Base-by-base conservation (phyloP, 2,329 filamentous ascomycete genomes). In the Dryadomyces quercus-mongolicae region DNA sequence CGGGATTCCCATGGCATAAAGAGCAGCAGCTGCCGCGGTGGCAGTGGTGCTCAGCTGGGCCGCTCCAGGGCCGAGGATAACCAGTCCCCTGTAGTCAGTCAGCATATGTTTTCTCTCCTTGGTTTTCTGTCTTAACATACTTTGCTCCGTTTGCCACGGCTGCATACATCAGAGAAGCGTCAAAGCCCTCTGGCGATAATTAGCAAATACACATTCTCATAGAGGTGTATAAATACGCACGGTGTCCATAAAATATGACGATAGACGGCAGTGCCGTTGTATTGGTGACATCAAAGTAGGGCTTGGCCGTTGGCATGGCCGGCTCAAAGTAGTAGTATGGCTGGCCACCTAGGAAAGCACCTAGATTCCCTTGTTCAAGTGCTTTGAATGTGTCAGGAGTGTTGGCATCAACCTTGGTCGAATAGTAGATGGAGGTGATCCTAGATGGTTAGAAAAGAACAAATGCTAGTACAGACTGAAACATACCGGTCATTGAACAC, bases 361-460 rank as follows among this genome's bases (percentile, higher is more conserved):
- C 81, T 0, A 84, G 68, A 56, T 74, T 73, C 1, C 80, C 78
- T 59, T 73, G 71, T 65, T 84, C 81, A 9, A 68, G 68, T 1
- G 74, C 73, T 61, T 73, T 75, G 71, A 85, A 84, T 5, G 80
- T 80, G 61, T 84, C 80, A 49, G 82, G 68, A 2, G 75, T 72
- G 66, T 84, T 84, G 50, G 80, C 78, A 60, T 83, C 77, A 25
- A 74, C 79, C 67, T 85, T 84, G 50, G 77, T 77, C 3, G 70
- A 77, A 65, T 77, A 84, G 61, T 74, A 81, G n/a, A 78, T 75
- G 18, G 68, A 73, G 3, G 72, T 72, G 59, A 84, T 82, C 53
- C 36, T 40, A 12, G 3, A 9, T 31, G 36, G 36, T 40, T 40
- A 40, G 36, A 40, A 40, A 40, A 40, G 36, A 40, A 40, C 3